These are phyloP conservation scores for Monosporozyma unispora DNA, from an alignment of 805 yeast species.

Conservation along the genomic window DNA sequence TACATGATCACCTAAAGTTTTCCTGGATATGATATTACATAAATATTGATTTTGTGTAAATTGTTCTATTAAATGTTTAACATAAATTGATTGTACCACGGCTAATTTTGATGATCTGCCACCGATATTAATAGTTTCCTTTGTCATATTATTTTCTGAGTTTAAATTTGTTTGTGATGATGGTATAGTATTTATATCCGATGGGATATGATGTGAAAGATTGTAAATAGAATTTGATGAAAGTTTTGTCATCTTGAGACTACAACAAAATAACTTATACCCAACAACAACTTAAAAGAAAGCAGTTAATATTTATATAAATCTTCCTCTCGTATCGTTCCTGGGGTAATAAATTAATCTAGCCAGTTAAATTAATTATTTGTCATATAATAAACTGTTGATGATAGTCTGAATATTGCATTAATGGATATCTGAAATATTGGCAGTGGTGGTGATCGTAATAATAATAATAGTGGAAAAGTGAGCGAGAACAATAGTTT, in stretches of 20 bases:
- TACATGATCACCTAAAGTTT: conserved; percentile 86
- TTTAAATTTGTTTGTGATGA: not conserved
- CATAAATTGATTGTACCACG: conserved; percentile 72
- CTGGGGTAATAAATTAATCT: too few relatives aligned
- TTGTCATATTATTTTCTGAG: conserved; percentile 31
- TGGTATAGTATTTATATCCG: not conserved
- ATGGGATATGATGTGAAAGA: not conserved
- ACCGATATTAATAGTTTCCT: conserved; percentile 45
- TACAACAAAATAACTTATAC: too few relatives aligned
- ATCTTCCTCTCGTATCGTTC: too few relatives aligned
- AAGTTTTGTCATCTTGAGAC: not conserved
- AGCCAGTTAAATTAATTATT: too few relatives aligned
- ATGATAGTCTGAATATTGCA: too few relatives aligned
- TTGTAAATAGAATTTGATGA: not conserved
- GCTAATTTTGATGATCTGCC: conserved; percentile 87
- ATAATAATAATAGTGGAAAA: too few relatives aligned
- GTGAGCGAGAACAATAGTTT: too few relatives aligned
- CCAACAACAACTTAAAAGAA: too few relatives aligned
- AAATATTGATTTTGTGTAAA: conserved; percentile 53
- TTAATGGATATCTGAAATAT: too few relatives aligned
- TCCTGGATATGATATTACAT: conserved; percentile 71
- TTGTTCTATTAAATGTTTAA: conserved; percentile 50
- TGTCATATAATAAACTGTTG: too few relatives aligned
- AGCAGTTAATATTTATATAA: too few relatives aligned
- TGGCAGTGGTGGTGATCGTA: too few relatives aligned